Evolutionary conservation across 2,329 filamentous ascomycete species (phyloP).

Genomic region (Pyrenophora seminiperda): DNA sequence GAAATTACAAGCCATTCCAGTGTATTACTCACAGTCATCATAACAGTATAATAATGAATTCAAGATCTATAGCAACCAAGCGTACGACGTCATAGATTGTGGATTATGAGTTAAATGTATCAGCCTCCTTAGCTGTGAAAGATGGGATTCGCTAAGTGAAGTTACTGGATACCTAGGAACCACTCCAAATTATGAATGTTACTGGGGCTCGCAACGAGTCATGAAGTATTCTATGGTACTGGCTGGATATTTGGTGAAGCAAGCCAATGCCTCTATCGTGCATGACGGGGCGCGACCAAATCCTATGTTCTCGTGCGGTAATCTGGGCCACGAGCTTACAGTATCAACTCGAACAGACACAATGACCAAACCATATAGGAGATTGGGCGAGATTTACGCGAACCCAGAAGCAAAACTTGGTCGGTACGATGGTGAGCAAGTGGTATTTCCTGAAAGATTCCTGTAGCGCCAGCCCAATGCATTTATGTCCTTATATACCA

Average conservation of each 20-base stretch:
- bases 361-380: too few species aligned
- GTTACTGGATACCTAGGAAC: too few species aligned
- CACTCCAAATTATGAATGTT: too few species aligned
- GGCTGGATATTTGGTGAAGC: not conserved
- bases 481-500: constrained; percentile 32
- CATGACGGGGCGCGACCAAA: not conserved
- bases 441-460: constrained; percentile 23
- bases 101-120: too few species aligned
- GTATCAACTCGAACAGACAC: not conserved
- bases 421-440: constrained; percentile 9
- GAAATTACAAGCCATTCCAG: too few species aligned
- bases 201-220: too few species aligned
- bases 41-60: too few species aligned
- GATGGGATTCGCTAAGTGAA: too few species aligned
- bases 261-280: not conserved
- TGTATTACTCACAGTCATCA: too few species aligned
- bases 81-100: too few species aligned
- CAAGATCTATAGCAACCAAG: too few species aligned
- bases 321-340: not conserved
- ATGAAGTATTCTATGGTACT: not conserved
- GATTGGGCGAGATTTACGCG: not conserved
- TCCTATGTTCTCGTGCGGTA: not conserved
- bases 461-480: constrained; percentile 40
- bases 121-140: too few species aligned
- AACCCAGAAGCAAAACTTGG: not conserved